Evolutionary conservation across 257 asterid genomes (phyloP).

Genomic region (Scutellaria barbata): DNA sequence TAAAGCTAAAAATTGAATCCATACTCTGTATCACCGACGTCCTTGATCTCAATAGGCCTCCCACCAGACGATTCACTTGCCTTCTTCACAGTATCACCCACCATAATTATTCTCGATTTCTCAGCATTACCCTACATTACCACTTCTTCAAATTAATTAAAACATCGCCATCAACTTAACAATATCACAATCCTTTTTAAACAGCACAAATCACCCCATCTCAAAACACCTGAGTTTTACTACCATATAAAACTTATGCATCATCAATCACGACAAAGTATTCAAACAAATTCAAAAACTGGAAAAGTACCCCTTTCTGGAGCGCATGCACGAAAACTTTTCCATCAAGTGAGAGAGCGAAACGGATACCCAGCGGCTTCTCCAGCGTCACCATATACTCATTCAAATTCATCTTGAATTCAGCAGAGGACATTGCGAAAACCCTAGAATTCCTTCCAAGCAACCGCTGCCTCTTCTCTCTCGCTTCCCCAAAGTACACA

Average conservation of each 20-base stretch:
- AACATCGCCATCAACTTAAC: conserved; percentile 2
- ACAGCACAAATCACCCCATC: neutral
- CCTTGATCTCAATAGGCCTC: conserved; percentile 73
- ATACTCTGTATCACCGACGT: conserved; percentile 80
- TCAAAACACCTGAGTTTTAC: neutral
- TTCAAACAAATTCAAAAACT: neutral
- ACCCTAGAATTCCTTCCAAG: conserved; percentile 37
- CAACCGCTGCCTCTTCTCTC: conserved; percentile 33
- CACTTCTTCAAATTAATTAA: conserved; percentile 20
- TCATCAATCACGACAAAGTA: no score
- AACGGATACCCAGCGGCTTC: conserved; percentile 90
- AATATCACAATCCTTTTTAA: conserved; percentile 19
- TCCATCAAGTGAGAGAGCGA: conserved; percentile 84
- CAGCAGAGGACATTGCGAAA: conserved; percentile 49
- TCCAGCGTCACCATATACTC: conserved; percentile 89
- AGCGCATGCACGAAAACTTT: conserved; percentile 87
- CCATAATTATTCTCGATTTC: conserved; percentile 89
- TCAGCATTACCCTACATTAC: conserved; percentile 86
- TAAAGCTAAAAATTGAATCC: conserved; percentile 32
- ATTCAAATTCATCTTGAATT: conserved; percentile 75
- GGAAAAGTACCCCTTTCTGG: conserved; percentile 74
- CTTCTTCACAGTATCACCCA: conserved; percentile 90
- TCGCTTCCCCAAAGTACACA: conserved; percentile 36
- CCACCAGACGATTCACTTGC: conserved; percentile 68
- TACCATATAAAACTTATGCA: neutral